Percentiles rank a stretch among this genome's conserved stretches.
Conservation (phyloP, 1,284 basidiomycete genomes). For the Austroboletus rostrupii region DNA sequence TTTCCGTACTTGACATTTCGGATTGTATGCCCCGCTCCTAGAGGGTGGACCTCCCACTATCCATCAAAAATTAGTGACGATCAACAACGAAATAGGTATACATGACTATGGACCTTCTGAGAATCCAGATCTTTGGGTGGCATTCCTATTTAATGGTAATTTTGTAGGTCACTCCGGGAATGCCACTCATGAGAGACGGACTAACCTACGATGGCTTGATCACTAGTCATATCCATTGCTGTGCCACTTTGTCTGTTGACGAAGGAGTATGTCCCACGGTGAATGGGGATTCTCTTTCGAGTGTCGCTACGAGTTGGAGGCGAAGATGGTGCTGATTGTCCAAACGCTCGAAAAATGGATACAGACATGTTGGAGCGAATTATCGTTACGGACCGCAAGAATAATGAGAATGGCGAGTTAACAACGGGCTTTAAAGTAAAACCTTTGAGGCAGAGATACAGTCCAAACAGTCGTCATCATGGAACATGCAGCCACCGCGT, state of each 20-base stretch:
- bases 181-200: no score
- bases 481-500: conserved; percentile 21
- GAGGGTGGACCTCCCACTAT: conserved; percentile 28
- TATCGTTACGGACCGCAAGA: not conserved
- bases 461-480: conserved; percentile 11
- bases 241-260: conserved; percentile 32
- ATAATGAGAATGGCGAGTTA: not conserved
- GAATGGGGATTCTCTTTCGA: conserved; percentile 24
- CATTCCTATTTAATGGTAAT: no score
- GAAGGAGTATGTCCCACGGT: conserved; percentile 31
- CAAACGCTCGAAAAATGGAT: conserved; percentile 23
- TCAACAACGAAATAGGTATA: not conserved
- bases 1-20: conserved; percentile 33
- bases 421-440: conserved; percentile 17
- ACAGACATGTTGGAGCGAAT: conserved; percentile 15
- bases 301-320: conserved; percentile 10
- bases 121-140: conserved; percentile 25
- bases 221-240: conserved; percentile 27
- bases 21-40: conserved; percentile 29
- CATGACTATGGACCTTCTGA: conserved; percentile 23
- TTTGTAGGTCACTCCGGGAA: no score
- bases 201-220: conserved; percentile 25
- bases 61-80: not conserved
- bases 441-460: not conserved
- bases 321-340: conserved; percentile 14